Evolutionary conservation across 1,284 basidiomycete species (phyloP), one percentile per base, ranked within the genome.

Genomic region (Puccinia polysora): DNA sequence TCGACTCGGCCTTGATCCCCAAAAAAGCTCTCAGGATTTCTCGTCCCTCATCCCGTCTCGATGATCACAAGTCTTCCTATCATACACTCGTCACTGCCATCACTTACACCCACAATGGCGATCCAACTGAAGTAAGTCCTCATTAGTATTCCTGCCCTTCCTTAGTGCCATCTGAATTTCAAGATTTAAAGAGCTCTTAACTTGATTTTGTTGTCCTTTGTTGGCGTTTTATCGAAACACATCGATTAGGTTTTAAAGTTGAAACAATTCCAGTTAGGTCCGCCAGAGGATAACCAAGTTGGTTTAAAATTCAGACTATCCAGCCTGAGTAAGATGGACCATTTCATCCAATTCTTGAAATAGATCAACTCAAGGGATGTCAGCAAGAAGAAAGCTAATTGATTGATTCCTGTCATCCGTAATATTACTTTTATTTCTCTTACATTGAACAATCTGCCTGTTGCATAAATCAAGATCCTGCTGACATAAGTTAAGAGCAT

Each of bases 241-340:
- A n/a, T n/a, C n/a, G n/a, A n/a, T n/a, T 45, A 65, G 62, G 62
- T 65, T 12, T n/a, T 65, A n/a, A 49, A 52, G 36, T 20, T 65
- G 20, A 65, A 52, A 30, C 15, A 65, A 40, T 52, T 65, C 36
- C 18, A 2, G 8, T n/a, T 50, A 1, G 47, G n/a, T 12, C 30
- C 45, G n/a, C 75, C 77, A 1, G 76, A 82, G 14, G 81, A 84
- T 8, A 81, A 83, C 59, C 84, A 86, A 4, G 79, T 87, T 45
- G 88, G 88, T 76, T 78, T 91, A 76, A 83, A 83, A 74, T 86
- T 88, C 77, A 80, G 87, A n/a, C 83, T 89, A n/a, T 84, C 88
- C 1, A 88, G 89, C 4, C 85, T 91, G 69, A 91, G 77, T 77
- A 62, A 34, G 76, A 74, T 0, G n/a, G n/a, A n/a, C n/a, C n/a